Evolutionary conservation across 768 basidiomycete species (phyloP).

Genomic region (Chiua virens): DNA sequence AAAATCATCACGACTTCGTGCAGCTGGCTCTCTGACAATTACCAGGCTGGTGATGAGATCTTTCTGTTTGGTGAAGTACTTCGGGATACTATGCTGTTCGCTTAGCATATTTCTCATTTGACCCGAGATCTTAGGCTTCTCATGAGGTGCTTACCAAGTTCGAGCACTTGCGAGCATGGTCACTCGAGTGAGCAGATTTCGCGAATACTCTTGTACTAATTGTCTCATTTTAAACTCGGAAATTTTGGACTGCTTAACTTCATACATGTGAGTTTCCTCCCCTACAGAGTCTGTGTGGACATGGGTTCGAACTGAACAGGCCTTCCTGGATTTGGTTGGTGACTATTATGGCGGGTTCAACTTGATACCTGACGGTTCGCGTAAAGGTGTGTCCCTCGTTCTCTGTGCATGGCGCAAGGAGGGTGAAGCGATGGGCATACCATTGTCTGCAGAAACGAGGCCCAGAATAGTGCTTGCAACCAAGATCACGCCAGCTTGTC

Average conservation of each 20-base stretch:
- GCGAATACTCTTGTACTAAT: no score
- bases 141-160: slow-evolving; percentile 48
- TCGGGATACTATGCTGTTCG: background rate
- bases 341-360: slow-evolving; percentile 19
- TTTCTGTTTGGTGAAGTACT: slow-evolving; percentile 38
- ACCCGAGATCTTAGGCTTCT: slow-evolving; percentile 40
- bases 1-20: slow-evolving; percentile 37
- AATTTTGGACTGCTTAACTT: slow-evolving; percentile 46
- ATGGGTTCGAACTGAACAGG: slow-evolving; percentile 5
- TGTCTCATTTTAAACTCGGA: background rate
- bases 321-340: slow-evolving; percentile 18
- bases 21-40: slow-evolving; percentile 42
- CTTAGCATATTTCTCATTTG: background rate
- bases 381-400: slow-evolving; percentile 8
- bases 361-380: slow-evolving; percentile 14
- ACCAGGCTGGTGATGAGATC: slow-evolving; percentile 37
- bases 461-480: no score
- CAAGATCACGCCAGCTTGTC: no score
- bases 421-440: no score
- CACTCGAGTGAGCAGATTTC: slow-evolving; percentile 28
- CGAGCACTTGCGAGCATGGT: slow-evolving; percentile 48
- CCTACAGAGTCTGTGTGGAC: slow-evolving; percentile 16
- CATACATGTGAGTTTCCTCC: no score
- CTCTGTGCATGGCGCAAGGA: no score
- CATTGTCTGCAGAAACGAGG: no score